These are phyloP conservation scores for Trichoderma gamsii DNA, from an alignment of 495 filamentous ascomycete genomes.

Conservation along the genomic window DNA sequence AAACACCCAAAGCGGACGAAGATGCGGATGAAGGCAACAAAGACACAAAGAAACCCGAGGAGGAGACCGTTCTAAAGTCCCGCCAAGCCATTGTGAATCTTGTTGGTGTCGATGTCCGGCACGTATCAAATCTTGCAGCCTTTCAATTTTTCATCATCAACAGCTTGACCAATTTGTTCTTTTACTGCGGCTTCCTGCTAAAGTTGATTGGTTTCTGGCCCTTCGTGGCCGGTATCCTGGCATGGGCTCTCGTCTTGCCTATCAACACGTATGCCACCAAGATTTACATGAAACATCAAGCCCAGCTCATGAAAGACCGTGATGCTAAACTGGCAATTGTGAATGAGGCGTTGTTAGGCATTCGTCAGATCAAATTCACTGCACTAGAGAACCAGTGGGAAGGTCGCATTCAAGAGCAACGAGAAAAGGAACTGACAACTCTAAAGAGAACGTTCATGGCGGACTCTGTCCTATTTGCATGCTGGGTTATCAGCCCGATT, in stretches of 20 bases:
- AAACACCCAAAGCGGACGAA: conserved; percentile 28
- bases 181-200: conserved; percentile 60
- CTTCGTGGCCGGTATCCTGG: conserved; percentile 60
- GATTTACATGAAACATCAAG: conserved; percentile 58
- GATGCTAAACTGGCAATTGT: conserved; percentile 74
- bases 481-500: conserved; percentile 72
- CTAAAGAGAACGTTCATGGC: conserved; percentile 60
- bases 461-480: conserved; percentile 51
- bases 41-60: conserved; percentile 21
- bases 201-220: conserved; percentile 68
- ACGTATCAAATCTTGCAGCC: conserved; percentile 63
- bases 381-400: conserved; percentile 79
- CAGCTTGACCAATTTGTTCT: conserved; percentile 53
- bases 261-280: conserved; percentile 65
- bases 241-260: conserved; percentile 58
- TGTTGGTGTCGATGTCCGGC: conserved; percentile 68
- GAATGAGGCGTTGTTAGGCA: conserved; percentile 74
- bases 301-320: conserved; percentile 69
- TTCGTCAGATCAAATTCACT: conserved; percentile 85
- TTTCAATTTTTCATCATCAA: conserved; percentile 61
- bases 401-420: conserved; percentile 57
- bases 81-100: conserved; percentile 69
- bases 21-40: conserved; percentile 23
- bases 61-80: conserved; percentile 29
- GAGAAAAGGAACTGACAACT: conserved; percentile 58